phyloP scores from a whole-genome alignment of 805 yeast species.

The Saccharomycopsis olivae region DNA sequence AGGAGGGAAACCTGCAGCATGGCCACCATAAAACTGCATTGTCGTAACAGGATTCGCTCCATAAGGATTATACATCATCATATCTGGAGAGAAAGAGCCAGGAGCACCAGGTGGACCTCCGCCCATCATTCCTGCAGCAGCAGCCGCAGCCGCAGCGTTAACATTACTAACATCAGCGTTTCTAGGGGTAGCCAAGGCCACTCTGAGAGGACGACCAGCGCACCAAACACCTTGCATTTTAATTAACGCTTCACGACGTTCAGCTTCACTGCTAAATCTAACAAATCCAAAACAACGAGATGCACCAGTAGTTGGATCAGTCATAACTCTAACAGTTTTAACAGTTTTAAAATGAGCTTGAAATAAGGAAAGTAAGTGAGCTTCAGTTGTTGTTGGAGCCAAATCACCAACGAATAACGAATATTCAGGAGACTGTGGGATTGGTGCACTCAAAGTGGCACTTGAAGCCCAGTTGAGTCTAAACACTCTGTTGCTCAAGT shows the following conservation, averaged over 20 bases:
- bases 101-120: constrained; percentile 1
- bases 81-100: constrained; percentile 4
- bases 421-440: constrained; percentile 64
- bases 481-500: constrained; percentile 46
- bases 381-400: constrained; percentile 70
- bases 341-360: constrained; percentile 57
- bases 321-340: constrained; percentile 76
- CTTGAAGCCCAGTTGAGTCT: constrained; percentile 80
- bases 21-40: constrained; percentile 6
- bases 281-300: constrained; percentile 34
- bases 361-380: constrained; percentile 61
- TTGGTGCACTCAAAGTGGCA: constrained; percentile 62
- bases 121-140: neutral
- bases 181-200: constrained; percentile 72
- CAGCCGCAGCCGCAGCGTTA: constrained; percentile 10
- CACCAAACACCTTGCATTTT: constrained; percentile 78
- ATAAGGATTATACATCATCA: constrained; percentile 13
- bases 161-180: constrained; percentile 23
- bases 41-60: constrained; percentile 2
- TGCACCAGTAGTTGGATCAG: constrained; percentile 54
- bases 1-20: constrained; percentile 1
- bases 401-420: constrained; percentile 78
- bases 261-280: constrained; percentile 59
- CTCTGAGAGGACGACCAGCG: constrained; percentile 67
- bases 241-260: constrained; percentile 52